Evolutionary conservation across 2,329 filamentous ascomycete genomes (phyloP).

Genomic region (Alternaria burnsii): DNA sequence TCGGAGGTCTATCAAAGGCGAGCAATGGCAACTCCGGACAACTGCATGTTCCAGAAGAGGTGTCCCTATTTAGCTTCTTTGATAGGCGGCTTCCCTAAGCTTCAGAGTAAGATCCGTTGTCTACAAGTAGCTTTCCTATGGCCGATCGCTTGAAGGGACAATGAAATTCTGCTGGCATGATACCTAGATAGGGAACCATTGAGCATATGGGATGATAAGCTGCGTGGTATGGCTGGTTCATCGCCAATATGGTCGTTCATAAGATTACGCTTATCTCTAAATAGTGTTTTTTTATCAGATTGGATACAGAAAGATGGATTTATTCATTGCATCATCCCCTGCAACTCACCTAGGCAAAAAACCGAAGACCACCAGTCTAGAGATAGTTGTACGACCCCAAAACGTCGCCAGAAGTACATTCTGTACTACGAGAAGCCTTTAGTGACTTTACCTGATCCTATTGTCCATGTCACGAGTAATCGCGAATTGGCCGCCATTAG

Average conservation of each 20-base stretch:
- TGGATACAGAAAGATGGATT: neutral
- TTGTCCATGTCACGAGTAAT: conserved; percentile 22
- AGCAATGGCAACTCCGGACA: neutral
- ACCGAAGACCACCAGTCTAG: neutral
- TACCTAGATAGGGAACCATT: neutral
- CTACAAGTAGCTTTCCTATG: neutral
- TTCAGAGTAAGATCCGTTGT: neutral
- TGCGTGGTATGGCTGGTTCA: neutral
- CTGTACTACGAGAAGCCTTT: conserved; percentile 33
- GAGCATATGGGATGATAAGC: neutral
- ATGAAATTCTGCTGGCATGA: neutral
- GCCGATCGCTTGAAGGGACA: neutral
- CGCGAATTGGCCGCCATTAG: conserved; percentile 17
- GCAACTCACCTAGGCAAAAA: neutral
- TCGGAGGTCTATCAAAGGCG: neutral
- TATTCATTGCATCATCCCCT: neutral
- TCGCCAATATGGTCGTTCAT: neutral
- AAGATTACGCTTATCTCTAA: neutral
- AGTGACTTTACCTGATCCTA: conserved; percentile 31
- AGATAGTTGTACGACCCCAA: neutral
- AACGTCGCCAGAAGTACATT: conserved; percentile 16
- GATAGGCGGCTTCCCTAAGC: neutral
- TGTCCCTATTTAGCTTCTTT: neutral
- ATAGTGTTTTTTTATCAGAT: neutral
- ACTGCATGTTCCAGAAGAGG: neutral